These are phyloP conservation scores for Sporobolomyces roseus DNA, from an alignment of 768 basidiomycete genomes.

Conservation along the genomic window DNA sequence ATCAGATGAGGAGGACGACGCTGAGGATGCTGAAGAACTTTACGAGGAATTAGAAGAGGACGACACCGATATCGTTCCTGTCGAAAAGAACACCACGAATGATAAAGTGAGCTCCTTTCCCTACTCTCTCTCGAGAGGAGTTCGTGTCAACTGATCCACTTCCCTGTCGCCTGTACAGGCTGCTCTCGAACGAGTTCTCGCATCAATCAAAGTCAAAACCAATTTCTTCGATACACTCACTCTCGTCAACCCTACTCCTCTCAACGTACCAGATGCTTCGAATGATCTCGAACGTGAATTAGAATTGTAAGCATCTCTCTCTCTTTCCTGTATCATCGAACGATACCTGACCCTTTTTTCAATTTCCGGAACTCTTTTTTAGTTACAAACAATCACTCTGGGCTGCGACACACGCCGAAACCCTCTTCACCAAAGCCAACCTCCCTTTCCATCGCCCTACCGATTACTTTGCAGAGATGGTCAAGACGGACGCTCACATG, in stretches of 20 bases:
- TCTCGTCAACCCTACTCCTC: slow-evolving; percentile 66
- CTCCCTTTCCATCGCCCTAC: slow-evolving; percentile 83
- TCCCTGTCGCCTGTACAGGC: slow-evolving; percentile 52
- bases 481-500: slow-evolving; percentile 96
- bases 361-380: slow-evolving; percentile 4
- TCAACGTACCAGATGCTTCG: slow-evolving; percentile 66
- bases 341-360: background rate
- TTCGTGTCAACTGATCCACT: background rate
- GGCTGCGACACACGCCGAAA: slow-evolving; percentile 70
- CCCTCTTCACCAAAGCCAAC: slow-evolving; percentile 51
- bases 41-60: slow-evolving; percentile 48
- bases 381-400: slow-evolving; percentile 96
- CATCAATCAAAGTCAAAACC: slow-evolving; percentile 49
- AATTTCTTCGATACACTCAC: slow-evolving; percentile 61
- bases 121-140: background rate
- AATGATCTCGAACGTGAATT: slow-evolving; percentile 93
- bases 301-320: slow-evolving; percentile 71
- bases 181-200: slow-evolving; percentile 74
- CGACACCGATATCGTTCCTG: slow-evolving; percentile 41
- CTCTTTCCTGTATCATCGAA: background rate
- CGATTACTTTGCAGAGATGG: slow-evolving; percentile 98
- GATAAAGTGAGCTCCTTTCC: slow-evolving; percentile 35
- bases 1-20: slow-evolving; percentile 45
- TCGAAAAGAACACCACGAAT: slow-evolving; percentile 35
- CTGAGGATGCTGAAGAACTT: slow-evolving; percentile 42